Evolutionary conservation across 208 protist genomes (phyloP).

Genomic region (Histomonas meleagridis): DNA sequence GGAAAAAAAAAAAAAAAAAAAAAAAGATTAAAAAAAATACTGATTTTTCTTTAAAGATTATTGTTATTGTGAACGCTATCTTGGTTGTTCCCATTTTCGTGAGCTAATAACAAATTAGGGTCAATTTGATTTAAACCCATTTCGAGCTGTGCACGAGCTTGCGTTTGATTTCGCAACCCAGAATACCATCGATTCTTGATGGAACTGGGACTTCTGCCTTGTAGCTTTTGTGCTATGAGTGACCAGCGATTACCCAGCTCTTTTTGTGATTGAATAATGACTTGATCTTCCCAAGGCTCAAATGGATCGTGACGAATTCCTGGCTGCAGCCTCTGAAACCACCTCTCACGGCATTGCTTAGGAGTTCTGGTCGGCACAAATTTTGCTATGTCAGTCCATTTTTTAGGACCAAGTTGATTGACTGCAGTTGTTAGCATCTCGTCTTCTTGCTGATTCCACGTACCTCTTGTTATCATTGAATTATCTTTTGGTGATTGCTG

Average conservation of each 20-base stretch:
- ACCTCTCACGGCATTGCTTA: background rate
- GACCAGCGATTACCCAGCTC: background rate
- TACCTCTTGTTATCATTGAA: background rate
- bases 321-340: background rate
- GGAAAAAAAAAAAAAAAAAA: no score
- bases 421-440: background rate
- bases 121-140: no score
- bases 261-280: background rate
- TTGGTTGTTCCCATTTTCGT: no score
- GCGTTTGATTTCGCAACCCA: background rate
- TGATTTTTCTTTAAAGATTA: no score
- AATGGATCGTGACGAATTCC: background rate
- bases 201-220: background rate
- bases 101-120: no score
- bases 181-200: constrained; percentile 27
- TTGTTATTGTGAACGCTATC: no score
- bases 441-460: constrained; percentile 5
- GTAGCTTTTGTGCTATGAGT: background rate
- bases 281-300: background rate
- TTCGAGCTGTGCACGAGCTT: no score
- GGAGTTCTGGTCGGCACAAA: background rate
- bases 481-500: no score
- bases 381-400: background rate
- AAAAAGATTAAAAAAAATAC: no score
- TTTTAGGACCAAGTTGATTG: background rate